Evolutionary conservation across 495 filamentous ascomycete species (phyloP).

Genomic region (Penicillium herquei): DNA sequence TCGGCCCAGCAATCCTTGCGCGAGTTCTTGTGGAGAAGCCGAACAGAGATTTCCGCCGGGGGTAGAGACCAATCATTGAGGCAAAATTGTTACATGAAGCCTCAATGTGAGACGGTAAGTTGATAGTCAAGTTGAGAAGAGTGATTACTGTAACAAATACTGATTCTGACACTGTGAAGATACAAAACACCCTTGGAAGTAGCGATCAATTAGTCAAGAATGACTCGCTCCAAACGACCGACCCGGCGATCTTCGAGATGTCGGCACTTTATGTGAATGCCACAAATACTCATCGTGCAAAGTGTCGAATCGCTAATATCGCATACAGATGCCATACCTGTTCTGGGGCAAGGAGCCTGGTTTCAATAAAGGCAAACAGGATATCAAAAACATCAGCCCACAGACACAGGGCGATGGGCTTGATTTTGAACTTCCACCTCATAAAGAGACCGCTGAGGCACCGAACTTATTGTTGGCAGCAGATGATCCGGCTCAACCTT

Average conservation of each 20-base stretch:
- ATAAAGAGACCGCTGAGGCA: not conserved
- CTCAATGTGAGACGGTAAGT: slow-evolving; percentile 5
- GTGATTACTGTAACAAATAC: no score
- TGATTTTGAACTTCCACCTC: not conserved
- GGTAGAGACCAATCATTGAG: not conserved
- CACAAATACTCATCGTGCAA: not conserved
- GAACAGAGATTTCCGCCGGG: slow-evolving; percentile 6
- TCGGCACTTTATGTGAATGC: not conserved
- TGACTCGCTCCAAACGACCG: not conserved
- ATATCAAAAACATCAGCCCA: not conserved
- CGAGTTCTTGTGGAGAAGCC: slow-evolving; percentile 9
- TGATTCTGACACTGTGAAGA: not conserved
- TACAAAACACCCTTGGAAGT: not conserved
- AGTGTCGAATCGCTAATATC: not conserved
- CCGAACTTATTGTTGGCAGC: no score
- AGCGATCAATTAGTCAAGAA: not conserved
- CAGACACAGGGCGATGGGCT: not conserved
- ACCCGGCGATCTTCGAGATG: not conserved
- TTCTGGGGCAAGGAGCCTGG: slow-evolving; percentile 7
- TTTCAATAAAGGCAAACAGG: not conserved
- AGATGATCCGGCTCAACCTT: no score
- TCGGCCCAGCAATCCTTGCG: slow-evolving; percentile 5
- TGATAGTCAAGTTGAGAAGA: not conserved
- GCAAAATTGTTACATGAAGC: slow-evolving; percentile 13
- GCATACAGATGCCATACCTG: slow-evolving; percentile 14